Percentiles rank a stretch among this genome's conserved stretches.
These are phyloP conservation scores for Venturia effusa DNA, from an alignment of 2,329 filamentous ascomycete species.

Conservation along the genomic window DNA sequence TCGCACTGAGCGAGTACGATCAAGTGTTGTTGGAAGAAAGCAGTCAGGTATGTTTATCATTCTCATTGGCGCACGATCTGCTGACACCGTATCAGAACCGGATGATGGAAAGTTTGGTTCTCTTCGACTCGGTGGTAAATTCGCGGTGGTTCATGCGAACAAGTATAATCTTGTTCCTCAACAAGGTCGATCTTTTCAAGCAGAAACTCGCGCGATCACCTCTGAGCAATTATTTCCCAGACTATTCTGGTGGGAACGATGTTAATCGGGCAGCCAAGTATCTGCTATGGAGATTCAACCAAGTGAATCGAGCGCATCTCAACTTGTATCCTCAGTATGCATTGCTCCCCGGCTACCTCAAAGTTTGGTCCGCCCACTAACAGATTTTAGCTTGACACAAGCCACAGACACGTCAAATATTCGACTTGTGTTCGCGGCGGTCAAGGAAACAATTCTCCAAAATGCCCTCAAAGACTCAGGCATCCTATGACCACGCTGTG, in stretches of 20 bases:
- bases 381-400: slow-evolving; percentile 68
- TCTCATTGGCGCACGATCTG: background rate
- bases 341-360: slow-evolving; percentile 84
- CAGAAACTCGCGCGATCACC: slow-evolving; percentile 85
- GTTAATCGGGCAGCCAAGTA: slow-evolving; percentile 98
- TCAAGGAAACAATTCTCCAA: slow-evolving; percentile 97
- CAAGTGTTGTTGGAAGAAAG: slow-evolving; percentile 94
- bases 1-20: slow-evolving; percentile 95
- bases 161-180: slow-evolving; percentile 95
- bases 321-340: slow-evolving; percentile 96
- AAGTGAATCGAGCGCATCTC: slow-evolving; percentile 91
- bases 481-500: slow-evolving; percentile 49
- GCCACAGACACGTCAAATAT: slow-evolving; percentile 98
- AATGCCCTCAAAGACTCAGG: slow-evolving; percentile 97
- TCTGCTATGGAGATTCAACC: slow-evolving; percentile 94
- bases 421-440: slow-evolving; percentile 90
- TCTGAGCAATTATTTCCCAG: slow-evolving; percentile 88
- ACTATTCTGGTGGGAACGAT: slow-evolving; percentile 95
- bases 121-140: slow-evolving; percentile 98
- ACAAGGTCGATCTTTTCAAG: slow-evolving; percentile 98
- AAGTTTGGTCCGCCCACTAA: slow-evolving; percentile 29
- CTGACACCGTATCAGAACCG: slow-evolving; percentile 58
- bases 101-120: slow-evolving; percentile 95
- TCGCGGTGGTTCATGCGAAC: slow-evolving; percentile 99
- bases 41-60: slow-evolving; percentile 60